Base-by-base conservation (phyloP, 2,329 filamentous ascomycete species). In the Fusarium avenaceum region DNA sequence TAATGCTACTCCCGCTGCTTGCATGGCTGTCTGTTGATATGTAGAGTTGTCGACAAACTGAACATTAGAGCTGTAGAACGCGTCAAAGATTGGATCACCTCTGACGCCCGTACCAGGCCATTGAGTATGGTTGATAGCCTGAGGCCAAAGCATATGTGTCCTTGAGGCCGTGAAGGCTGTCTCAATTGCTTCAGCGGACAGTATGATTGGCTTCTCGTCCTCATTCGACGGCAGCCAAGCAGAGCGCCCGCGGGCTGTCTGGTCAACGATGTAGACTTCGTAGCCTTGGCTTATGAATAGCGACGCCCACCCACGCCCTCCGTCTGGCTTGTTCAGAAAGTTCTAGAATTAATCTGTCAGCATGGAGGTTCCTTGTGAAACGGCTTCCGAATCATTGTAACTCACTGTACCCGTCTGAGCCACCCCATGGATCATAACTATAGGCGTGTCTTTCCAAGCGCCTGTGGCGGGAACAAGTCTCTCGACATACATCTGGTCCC, bases 1-100 rank as follows among this genome's bases (percentile, higher is more conserved):
- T 3, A 84, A 76, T 2, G 77, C 79, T 5, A 79, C 77, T 4
- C 83, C 80, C 1, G 71, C 70, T 3, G 54, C 56, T 15, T 72
- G 71, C 4, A 72, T 61, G 0, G 66, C 39, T 5, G 51, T 52
- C 9, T 72, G 70, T 4, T 72, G 70, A 46, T 66, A 68, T 0
- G 45, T 66, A 2, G 66, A 60, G 19, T 72, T 73, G 32, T 52
- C 70, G 39, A 72, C 48, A 20, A 70, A 72, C 42, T 72, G 46
- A 5, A 73, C 69, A 42, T 72, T 73, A 2, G 71, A 72, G 26
- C 63, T 68, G 35, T 72, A 72, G n/a, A 72, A 72, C 1, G 63
- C 19, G 19, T 73, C 70, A 26, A 72, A 72, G 3, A 73, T 40
- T 2, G 60, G 40, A 7, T 72, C 71, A 0, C 71, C 71, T 45